Percentiles rank a stretch among this genome's conserved stretches.
These are phyloP conservation scores for Magnolia changhungtana DNA, from an alignment of 164 flowering plant species.

Conservation along the genomic window DNA sequence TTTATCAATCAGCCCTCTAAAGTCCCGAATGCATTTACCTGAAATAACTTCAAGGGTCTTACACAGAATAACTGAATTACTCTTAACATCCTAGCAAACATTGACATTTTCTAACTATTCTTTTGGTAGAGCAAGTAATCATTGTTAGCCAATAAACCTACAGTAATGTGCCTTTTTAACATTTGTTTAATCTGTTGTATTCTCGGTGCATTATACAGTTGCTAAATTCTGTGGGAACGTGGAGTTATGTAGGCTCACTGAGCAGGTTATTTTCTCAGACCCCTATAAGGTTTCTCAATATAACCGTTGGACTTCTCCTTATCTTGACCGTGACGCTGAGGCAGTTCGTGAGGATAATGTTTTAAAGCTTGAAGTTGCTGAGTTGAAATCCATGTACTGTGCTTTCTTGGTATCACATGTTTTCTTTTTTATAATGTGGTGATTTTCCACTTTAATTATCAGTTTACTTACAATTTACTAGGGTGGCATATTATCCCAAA, in stretches of 20 bases:
- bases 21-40: too few species aligned
- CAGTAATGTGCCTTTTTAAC: background rate
- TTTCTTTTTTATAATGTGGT: background rate
- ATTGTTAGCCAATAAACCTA: background rate
- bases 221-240: slow-evolving; percentile 92
- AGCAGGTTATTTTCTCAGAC: slow-evolving; percentile 93
- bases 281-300: slow-evolving; percentile 77
- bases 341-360: slow-evolving; percentile 68
- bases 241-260: slow-evolving; percentile 92
- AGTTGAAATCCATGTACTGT: slow-evolving; percentile 72
- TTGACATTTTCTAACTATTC: background rate
- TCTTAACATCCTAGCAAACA: too few species aligned
- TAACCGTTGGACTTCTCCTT: slow-evolving; percentile 85
- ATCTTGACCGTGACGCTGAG: slow-evolving; percentile 78
- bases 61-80: too few species aligned
- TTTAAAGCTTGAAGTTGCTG: slow-evolving; percentile 87
- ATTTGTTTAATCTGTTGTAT: background rate
- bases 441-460: background rate
- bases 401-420: slow-evolving; percentile 4
- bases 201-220: slow-evolving; percentile 45
- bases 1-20: too few species aligned
- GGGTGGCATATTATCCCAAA: background rate
- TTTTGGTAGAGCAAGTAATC: background rate
- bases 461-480: background rate
- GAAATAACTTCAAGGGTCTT: too few species aligned